Conservation (phyloP, 495 filamentous ascomycete species). For the Cercophora newfieldiana region DNA sequence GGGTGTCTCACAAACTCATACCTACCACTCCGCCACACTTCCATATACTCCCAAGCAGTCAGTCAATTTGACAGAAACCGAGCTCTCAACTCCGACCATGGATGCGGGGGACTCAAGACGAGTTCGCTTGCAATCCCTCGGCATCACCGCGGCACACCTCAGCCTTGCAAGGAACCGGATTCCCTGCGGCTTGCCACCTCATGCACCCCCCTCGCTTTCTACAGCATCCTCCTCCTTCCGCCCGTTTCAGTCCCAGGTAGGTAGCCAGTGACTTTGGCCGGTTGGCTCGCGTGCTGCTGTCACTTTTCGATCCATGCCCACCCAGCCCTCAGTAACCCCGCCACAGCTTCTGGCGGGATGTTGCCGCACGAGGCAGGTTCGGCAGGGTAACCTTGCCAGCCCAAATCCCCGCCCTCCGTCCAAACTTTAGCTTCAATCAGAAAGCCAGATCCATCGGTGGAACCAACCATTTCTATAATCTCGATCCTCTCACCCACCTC, state of each 20-base stretch:
- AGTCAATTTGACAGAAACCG: not conserved
- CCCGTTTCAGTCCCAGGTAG: too few relatives aligned
- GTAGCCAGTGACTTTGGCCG: too few relatives aligned
- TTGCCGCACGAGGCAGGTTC: not conserved
- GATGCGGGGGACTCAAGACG: not conserved
- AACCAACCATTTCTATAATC: not conserved
- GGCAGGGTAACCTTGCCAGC: conserved; percentile 1
- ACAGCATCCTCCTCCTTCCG: not conserved
- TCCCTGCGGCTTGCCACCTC: not conserved
- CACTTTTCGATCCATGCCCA: not conserved
- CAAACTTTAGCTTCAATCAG: not conserved
- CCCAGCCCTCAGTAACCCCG: not conserved
- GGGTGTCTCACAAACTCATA: not conserved
- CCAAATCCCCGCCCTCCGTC: not conserved
- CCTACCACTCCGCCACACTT: not conserved
- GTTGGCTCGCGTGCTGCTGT: not conserved
- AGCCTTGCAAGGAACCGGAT: not conserved
- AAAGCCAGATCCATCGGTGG: not conserved
- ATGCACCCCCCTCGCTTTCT: not conserved
- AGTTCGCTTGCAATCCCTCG: not conserved
- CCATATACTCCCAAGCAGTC: not conserved
- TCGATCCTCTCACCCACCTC: not conserved
- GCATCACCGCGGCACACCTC: not conserved
- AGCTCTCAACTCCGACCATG: not conserved
- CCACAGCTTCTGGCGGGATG: conserved; percentile 1